These are phyloP conservation scores for Suillus paluster DNA, from an alignment of 768 basidiomycete genomes.

Conservation along the genomic window DNA sequence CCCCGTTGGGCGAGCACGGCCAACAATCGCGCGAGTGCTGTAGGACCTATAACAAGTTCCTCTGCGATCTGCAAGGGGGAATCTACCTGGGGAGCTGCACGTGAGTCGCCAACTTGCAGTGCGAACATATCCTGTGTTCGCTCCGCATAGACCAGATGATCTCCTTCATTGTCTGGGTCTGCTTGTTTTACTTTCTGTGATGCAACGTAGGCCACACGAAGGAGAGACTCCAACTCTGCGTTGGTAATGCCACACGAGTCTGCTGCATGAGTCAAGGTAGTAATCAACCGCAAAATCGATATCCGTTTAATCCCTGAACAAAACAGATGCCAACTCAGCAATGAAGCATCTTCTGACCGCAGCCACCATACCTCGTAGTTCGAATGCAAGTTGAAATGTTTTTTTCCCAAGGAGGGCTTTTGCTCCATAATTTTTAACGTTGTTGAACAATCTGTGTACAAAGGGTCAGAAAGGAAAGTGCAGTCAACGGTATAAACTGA, in stretches of 20 bases:
- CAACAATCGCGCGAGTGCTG: constrained; percentile 29
- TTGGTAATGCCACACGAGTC: constrained; percentile 17
- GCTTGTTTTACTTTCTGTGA: constrained; percentile 18
- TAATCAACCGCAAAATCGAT: constrained; percentile 28
- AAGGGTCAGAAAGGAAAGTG: not conserved
- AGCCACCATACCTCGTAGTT: constrained; percentile 20
- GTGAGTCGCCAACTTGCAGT: constrained; percentile 21
- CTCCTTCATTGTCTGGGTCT: constrained; percentile 11
- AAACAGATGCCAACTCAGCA: not conserved
- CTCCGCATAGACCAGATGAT: constrained; percentile 18
- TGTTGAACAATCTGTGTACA: constrained; percentile 18
- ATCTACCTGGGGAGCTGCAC: constrained; percentile 15
- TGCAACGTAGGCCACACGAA: constrained; percentile 24
- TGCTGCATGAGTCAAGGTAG: constrained; percentile 20
- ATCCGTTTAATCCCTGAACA: constrained; percentile 25
- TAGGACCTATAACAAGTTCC: constrained; percentile 27
- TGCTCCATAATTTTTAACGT: constrained; percentile 24
- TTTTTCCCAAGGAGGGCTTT: constrained; percentile 12
- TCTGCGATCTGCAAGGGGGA: constrained; percentile 27
- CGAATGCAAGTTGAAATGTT: constrained; percentile 22
- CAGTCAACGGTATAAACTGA: constrained; percentile 12
- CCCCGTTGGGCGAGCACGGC: constrained; percentile 31
- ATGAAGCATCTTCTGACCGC: not conserved
- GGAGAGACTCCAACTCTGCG: constrained; percentile 27
- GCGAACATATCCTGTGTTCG: constrained; percentile 25